Conservation (phyloP, 78 protist genomes). For the Isochrysis galbana region DNA sequence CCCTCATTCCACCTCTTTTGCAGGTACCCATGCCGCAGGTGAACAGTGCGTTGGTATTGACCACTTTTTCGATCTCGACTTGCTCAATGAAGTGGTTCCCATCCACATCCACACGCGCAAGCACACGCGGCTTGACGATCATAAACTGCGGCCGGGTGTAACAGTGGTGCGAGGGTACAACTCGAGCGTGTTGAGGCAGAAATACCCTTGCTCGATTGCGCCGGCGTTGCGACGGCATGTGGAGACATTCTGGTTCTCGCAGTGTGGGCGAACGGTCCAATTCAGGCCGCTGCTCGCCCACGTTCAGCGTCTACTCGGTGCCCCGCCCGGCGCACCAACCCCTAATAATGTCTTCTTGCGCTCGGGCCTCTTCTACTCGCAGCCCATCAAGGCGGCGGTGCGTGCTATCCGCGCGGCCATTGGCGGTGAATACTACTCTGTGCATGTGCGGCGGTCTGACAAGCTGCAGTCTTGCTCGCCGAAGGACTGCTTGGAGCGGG, state of each 20-base stretch:
- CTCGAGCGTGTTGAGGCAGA: background rate
- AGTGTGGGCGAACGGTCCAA: background rate
- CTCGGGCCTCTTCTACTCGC: conserved; percentile 18
- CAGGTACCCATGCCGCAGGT: background rate
- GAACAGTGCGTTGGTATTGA: background rate
- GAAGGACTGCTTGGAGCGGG: background rate
- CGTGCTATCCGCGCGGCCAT: background rate
- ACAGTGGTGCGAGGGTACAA: background rate
- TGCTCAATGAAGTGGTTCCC: background rate
- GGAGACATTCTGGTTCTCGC: background rate
- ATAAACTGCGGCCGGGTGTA: background rate
- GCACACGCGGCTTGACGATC: no score
- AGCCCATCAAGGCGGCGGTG: background rate
- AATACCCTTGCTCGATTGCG: background rate
- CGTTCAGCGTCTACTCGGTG: background rate
- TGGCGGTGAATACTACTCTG: background rate
- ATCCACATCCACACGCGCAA: no score
- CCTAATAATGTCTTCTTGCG: conserved; percentile 11
- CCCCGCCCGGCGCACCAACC: background rate
- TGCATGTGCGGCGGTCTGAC: conserved; percentile 28
- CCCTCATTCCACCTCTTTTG: no score
- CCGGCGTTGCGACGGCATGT: background rate
- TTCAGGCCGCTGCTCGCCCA: background rate
- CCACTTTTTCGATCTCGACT: background rate
- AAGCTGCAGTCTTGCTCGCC: background rate